These are phyloP conservation scores for Hypoxylon sp. DNA, from an alignment of 2,329 filamentous ascomycete genomes.

Conservation along the genomic window DNA sequence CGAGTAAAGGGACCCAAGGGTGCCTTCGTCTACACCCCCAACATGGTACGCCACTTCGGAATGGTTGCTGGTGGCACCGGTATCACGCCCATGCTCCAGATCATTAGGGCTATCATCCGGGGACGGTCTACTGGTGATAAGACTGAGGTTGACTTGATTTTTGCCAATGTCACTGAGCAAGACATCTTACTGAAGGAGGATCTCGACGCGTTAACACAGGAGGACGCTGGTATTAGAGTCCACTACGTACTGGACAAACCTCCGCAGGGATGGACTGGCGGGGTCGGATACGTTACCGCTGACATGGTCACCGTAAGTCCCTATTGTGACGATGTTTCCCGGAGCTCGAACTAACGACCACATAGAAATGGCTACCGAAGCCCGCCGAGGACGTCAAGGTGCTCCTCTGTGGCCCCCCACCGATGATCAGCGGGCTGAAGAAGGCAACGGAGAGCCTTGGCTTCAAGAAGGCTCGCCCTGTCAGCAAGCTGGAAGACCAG, in stretches of 20 bases:
- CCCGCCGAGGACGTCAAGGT: conserved; percentile 91
- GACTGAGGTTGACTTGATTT: conserved; percentile 94
- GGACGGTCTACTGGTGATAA: conserved; percentile 82
- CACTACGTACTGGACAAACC: conserved; percentile 98
- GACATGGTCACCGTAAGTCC: conserved; percentile 88
- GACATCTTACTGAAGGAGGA: conserved; percentile 96
- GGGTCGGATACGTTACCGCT: conserved; percentile 91
- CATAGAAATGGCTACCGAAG: conserved; percentile 80
- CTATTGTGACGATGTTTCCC: not conserved
- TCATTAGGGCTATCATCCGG: conserved; percentile 89
- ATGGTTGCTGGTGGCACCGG: conserved; percentile 99
- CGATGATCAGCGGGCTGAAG: conserved; percentile 97
- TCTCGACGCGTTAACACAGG: conserved; percentile 79
- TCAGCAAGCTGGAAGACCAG: conserved; percentile 98
- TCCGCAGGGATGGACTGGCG: conserved; percentile 89
- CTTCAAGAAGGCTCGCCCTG: conserved; percentile 90
- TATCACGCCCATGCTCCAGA: conserved; percentile 98
- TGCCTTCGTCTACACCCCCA: conserved; percentile 96
- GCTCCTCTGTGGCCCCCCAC: conserved; percentile 92
- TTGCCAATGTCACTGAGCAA: conserved; percentile 92
- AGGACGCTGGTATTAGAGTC: conserved; percentile 85
- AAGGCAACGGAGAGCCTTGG: conserved; percentile 91
- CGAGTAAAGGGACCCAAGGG: conserved; percentile 95
- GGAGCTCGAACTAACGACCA: conserved; percentile 43
- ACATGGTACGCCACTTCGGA: conserved; percentile 95